Conservation (phyloP, 2,329 filamentous ascomycete species). For the Penicillium thymicola region DNA sequence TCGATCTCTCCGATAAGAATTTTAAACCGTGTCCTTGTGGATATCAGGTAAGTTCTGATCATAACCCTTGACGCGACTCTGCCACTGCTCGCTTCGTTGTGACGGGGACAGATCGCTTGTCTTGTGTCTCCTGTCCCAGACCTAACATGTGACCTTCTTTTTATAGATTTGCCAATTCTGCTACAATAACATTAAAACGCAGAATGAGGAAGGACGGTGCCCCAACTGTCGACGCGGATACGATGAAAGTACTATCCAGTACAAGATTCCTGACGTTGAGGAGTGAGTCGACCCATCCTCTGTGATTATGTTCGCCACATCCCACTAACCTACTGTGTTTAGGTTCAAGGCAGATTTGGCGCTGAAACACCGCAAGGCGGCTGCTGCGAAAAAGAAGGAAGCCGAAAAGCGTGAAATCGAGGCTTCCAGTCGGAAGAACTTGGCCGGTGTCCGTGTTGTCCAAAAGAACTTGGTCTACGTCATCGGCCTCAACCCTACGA, state of each 20-base stretch:
- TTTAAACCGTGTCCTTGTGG: conserved; percentile 96
- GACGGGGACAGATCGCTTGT: background rate
- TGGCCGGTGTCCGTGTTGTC: conserved; percentile 90
- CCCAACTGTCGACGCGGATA: conserved; percentile 96
- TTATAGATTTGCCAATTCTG: conserved; percentile 98
- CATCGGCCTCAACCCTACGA: conserved; percentile 85
- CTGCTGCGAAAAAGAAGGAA: conserved; percentile 86
- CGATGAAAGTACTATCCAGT: conserved; percentile 95
- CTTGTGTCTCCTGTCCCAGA: background rate
- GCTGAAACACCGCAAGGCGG: conserved; percentile 84
- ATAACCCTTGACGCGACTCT: background rate
- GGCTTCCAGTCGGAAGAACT: conserved; percentile 89
- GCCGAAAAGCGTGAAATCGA: conserved; percentile 95
- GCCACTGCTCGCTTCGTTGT: background rate
- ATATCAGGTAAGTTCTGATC: conserved; percentile 70
- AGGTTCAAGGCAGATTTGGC: conserved; percentile 52
- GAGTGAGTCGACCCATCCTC: conserved; percentile 64
- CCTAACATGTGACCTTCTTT: conserved; percentile 14
- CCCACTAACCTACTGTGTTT: conserved; percentile 21
- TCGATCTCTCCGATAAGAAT: conserved; percentile 95
- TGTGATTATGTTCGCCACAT: conserved; percentile 3
- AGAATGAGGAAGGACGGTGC: conserved; percentile 88
- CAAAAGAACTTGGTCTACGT: conserved; percentile 99
- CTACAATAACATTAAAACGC: conserved; percentile 98
- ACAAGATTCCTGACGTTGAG: conserved; percentile 90